Evolutionary conservation across 495 filamentous ascomycete species (phyloP), one percentile per base, ranked within the genome.

Genomic region (Thermothielavioides terrestris): DNA sequence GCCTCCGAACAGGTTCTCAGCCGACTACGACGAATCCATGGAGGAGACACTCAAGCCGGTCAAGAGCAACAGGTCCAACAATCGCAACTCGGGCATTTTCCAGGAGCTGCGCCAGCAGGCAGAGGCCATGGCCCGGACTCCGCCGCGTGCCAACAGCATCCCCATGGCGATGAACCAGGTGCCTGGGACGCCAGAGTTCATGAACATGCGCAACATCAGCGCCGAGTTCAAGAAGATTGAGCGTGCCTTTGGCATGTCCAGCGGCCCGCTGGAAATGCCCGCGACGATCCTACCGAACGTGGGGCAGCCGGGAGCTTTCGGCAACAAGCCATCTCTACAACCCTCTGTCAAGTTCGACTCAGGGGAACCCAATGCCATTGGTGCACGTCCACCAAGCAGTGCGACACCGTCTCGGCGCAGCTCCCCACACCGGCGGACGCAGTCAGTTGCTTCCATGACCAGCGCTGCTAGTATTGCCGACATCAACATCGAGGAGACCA

Each of bases 31-130:
- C 49, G 73, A 74, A 53, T 78, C 74, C n/a, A 77, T 77, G 69
- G 75, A 78, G 54, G 76, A 77, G 55, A 79, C 76, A 0, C 67
- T 79, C 58, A 79, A 78, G 61, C 76, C 76, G 4, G 49, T 63
- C 9, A 58, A 64, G 43, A 64, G 54, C 46, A 56, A 42, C 31
- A 52, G 15, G 30, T 23, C 28, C 8, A 53, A 43, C 49, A 67
- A 65, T 41, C 59, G 61, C 17, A 58, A 54, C 42, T 63, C 61
- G 37, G 62, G 67, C 12, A 65, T 68, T 32, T 76, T 76, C 40
- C 67, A 72, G 25, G 70, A 74, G 15, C 59, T 73, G 60, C 65
- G 70, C 31, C 64, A 68, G 51, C 68, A 71, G 51, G 66, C 69
- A 14, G 67, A 74, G 38, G 58, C 50, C 14, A 54, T 68, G 46